Evolutionary conservation across 352 stramenopile genomes (phyloP), one percentile per base, ranked within the genome.

Genomic region (Pythium guiyangense): DNA sequence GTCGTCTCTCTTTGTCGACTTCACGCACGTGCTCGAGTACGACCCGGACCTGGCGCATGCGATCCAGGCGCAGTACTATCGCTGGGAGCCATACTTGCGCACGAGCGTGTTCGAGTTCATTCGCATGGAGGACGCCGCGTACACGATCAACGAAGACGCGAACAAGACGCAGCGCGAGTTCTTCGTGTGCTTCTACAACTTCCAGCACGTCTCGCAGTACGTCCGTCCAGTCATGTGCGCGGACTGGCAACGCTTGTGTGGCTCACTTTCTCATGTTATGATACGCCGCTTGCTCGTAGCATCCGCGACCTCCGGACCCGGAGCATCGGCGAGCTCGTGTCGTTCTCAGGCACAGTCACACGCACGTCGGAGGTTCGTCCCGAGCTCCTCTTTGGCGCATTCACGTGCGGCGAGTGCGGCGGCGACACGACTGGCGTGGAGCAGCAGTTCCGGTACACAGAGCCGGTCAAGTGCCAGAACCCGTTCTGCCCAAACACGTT

Each of bases 391-490:
- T 92, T 96, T 44, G 97, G 91, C 27, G 84, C 77, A 0, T 99
- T 99, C 79, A 96, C 88, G 3, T 99, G 97, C 67, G 75, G 71
- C 39, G 96, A 98, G 63, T 99, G 97, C 67, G 84, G 91, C 29
- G 81, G 92, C 49, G 71, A 98, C 49, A 92, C 90, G 3, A 86
- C 85, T 10, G 79, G 83, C 48, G 91, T 99, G 43, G 82, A 97
- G 59, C 97, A 99, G 72, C 96, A 99, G 60, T 99, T 99, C 77
- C 82, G 97, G 65, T 99, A 98, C 73, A 99, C 94, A 8, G 81
- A 98, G 62, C 97, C 97, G 0, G 83, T 92, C 34, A 89, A 98
- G 60, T 99, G 97, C 78, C 79, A 93, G 46, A 99, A 99, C 66
- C 90, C 93, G 17, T 89, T 95, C 25, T 99, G 97, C 73, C 75